These are phyloP conservation scores for Schizophyllum amplum DNA, from an alignment of 1,284 basidiomycete species.

Conservation along the genomic window DNA sequence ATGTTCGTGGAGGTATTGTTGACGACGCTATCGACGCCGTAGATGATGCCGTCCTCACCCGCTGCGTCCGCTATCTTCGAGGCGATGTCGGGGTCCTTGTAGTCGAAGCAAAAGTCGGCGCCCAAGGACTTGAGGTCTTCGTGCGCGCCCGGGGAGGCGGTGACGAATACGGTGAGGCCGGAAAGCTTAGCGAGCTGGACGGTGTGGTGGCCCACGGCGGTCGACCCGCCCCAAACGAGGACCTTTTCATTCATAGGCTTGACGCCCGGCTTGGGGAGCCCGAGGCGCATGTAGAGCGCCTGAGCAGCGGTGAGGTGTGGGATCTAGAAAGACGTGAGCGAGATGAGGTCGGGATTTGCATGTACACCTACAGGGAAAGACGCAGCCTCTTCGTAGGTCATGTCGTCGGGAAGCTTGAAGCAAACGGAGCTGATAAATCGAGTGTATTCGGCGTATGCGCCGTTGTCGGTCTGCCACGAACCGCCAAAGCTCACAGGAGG, in stretches of 20 bases:
- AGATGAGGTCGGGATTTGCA: neutral
- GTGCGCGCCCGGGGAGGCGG: constrained; percentile 29
- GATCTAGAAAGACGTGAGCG: neutral
- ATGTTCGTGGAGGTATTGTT: constrained; percentile 16
- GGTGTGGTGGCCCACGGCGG: constrained; percentile 32
- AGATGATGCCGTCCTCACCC: neutral
- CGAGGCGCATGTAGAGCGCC: constrained; percentile 15
- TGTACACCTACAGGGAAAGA: constrained; percentile 10
- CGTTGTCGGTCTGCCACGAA: constrained; percentile 10
- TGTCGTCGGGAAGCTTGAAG: constrained; percentile 20
- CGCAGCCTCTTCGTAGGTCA: constrained; percentile 24
- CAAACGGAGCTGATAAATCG: constrained; percentile 16
- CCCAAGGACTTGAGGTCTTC: constrained; percentile 30
- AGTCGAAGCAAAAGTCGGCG: constrained; percentile 30
- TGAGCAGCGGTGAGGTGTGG: constrained; percentile 18
- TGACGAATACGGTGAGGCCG: constrained; percentile 30
- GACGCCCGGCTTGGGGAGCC: constrained; percentile 13
- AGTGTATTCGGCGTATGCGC: constrained; percentile 27
- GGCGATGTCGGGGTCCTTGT: constrained; percentile 17
- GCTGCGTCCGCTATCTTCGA: constrained; percentile 15
- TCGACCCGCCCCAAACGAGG: constrained; percentile 33
- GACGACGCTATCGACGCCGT: constrained; percentile 1
- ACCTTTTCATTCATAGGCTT: constrained; percentile 5
- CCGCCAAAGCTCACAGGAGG: neutral
- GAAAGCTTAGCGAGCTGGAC: constrained; percentile 31